Conservation (phyloP, 768 basidiomycete genomes). For the Suillus hirtellus region DNA sequence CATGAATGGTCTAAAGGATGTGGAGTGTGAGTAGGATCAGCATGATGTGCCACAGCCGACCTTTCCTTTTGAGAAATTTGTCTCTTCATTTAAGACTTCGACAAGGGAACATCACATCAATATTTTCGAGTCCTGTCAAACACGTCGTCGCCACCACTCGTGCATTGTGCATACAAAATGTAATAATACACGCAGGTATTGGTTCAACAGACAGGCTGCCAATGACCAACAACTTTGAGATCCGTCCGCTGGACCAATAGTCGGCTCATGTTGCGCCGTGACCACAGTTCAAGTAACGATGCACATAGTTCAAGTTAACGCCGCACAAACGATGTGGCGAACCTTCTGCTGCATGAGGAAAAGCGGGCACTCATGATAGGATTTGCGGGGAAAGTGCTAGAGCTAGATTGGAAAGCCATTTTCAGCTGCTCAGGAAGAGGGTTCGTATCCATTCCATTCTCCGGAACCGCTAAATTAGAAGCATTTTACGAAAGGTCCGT, state of each 20-base stretch:
- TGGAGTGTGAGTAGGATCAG: constrained; percentile 2
- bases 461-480: not conserved
- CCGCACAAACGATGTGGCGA: not conserved
- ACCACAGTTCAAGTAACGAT: not conserved
- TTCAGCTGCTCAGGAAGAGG: not conserved
- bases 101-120: not conserved
- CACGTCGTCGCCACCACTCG: not conserved
- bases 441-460: not conserved
- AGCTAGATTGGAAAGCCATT: not conserved
- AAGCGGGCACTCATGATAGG: not conserved
- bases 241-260: not conserved
- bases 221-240: not conserved
- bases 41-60: not conserved
- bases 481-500: too few species aligned
- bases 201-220: not conserved
- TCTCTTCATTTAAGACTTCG: not conserved
- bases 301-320: not conserved
- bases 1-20: not conserved
- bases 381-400: not conserved
- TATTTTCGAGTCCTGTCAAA: not conserved
- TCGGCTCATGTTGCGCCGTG: not conserved
- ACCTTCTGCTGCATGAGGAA: not conserved
- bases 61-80: not conserved
- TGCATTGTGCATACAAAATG: not conserved
- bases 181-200: not conserved